phyloP scores from a whole-genome alignment of 495 filamentous ascomycete genomes.

The Aspergillus taichungensis region DNA sequence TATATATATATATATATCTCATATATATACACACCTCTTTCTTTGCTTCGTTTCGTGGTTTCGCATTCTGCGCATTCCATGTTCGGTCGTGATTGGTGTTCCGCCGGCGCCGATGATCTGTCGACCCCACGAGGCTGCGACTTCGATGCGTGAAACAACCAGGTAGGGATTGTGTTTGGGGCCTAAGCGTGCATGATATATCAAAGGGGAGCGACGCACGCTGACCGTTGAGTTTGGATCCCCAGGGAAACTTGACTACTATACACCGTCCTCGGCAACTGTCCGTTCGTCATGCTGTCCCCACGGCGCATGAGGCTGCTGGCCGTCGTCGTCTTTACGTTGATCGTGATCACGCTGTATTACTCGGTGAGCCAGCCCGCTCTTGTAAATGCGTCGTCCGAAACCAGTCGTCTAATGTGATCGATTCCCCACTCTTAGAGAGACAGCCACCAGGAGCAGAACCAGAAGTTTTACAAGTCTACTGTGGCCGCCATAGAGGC shows the following conservation, averaged over 20 bases:
- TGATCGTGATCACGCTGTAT: constrained; percentile 53
- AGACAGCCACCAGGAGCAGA: constrained; percentile 11
- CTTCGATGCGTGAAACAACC: constrained; percentile 1
- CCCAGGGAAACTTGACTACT: too few relatives aligned
- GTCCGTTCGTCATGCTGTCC: constrained; percentile 53
- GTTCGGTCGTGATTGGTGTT: constrained; percentile 8
- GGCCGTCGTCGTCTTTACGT: constrained; percentile 46
- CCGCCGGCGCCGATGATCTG: constrained; percentile 14
- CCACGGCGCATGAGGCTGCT: constrained; percentile 56
- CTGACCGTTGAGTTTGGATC: too few relatives aligned
- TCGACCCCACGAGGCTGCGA: constrained; percentile 2
- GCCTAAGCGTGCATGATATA: too few relatives aligned
- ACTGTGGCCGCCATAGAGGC: constrained; percentile 42
- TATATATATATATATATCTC: not conserved
- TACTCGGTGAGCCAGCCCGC: constrained; percentile 38
- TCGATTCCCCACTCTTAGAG: too few relatives aligned
- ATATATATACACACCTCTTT: not conserved
- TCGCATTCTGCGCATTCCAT: constrained; percentile 8
- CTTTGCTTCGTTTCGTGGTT: not conserved
- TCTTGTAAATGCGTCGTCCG: not conserved
- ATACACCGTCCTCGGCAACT: too few relatives aligned
- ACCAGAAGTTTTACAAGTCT: constrained; percentile 42
- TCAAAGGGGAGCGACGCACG: too few relatives aligned
- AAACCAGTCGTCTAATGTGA: too few relatives aligned
- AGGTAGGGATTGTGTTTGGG: too few relatives aligned